These are phyloP conservation scores for Oligophagozyma castellii DNA, from an alignment of 1,139 yeast species.

Conservation along the genomic window DNA sequence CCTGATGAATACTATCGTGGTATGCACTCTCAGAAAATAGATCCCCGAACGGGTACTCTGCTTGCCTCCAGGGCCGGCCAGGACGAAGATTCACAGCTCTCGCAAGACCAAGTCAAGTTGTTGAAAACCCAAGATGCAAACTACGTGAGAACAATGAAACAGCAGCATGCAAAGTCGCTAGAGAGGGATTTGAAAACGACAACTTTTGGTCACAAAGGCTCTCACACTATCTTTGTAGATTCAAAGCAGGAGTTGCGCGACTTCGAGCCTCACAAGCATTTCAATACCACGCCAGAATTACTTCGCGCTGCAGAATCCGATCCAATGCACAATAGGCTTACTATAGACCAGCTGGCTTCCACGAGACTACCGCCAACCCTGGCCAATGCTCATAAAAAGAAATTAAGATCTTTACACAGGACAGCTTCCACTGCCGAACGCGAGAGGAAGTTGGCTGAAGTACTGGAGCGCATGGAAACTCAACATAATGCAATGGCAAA, in stretches of 20 bases:
- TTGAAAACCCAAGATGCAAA: constrained; percentile 83
- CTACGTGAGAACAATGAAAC: constrained; percentile 65
- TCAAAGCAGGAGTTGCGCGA: constrained; percentile 36
- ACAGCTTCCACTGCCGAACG: constrained; percentile 51
- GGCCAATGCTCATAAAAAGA: constrained; percentile 33
- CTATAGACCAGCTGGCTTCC: constrained; percentile 38
- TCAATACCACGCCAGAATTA: constrained; percentile 56
- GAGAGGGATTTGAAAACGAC: constrained; percentile 44
- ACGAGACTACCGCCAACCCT: constrained; percentile 4
- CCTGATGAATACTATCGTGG: constrained; percentile 97
- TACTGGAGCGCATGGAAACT: constrained; percentile 57
- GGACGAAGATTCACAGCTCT: constrained; percentile 28
- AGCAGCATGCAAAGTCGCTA: constrained; percentile 53
- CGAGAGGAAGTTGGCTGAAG: constrained; percentile 49
- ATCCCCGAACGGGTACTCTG: constrained; percentile 43
- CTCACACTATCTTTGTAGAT: constrained; percentile 81
- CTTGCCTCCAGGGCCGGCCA: constrained; percentile 56
- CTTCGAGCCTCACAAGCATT: constrained; percentile 52
- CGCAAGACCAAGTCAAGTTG: constrained; percentile 64
- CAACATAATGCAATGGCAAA: constrained; percentile 84
- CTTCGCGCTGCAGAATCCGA: constrained; percentile 50
- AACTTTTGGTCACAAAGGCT: constrained; percentile 44
- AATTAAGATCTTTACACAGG: constrained; percentile 41
- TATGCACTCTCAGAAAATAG: constrained; percentile 62
- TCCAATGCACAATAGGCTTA: constrained; percentile 54